Conservation (phyloP, 305 asterid genomes). For the Fraxinus greggii region DNA sequence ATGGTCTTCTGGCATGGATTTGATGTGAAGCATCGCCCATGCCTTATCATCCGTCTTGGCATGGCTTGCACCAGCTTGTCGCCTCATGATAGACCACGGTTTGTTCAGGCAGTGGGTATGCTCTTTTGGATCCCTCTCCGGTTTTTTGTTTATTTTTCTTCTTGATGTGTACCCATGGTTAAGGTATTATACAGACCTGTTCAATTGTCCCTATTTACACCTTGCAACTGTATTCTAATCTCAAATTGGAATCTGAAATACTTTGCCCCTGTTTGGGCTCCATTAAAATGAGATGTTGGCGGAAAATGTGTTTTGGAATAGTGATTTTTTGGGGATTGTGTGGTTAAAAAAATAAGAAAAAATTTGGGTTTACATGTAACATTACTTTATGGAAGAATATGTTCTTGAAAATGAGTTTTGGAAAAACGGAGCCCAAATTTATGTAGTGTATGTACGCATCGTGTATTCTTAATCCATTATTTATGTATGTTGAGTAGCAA, state of each 20-base stretch:
- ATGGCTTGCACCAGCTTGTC: slow-evolving; percentile 68
- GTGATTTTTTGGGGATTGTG: too few relatives aligned
- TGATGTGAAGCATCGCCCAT: slow-evolving; percentile 62
- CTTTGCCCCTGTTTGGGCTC: neutral
- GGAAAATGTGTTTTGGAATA: too few relatives aligned
- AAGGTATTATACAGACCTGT: neutral
- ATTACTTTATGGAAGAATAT: too few relatives aligned
- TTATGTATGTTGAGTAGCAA: neutral
- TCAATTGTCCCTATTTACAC: neutral
- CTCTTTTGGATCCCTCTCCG: slow-evolving; percentile 18
- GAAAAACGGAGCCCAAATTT: too few relatives aligned
- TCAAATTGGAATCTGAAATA: neutral
- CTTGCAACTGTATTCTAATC: neutral
- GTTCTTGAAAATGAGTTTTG: too few relatives aligned
- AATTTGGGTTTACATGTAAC: too few relatives aligned
- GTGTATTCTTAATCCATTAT: neutral
- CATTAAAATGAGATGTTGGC: too few relatives aligned
- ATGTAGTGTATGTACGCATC: neutral
- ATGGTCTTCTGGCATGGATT: slow-evolving; percentile 94
- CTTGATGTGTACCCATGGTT: neutral
- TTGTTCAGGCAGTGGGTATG: slow-evolving; percentile 94
- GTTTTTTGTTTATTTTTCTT: neutral
- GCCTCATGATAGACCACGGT: slow-evolving; percentile 64
- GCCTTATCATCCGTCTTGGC: slow-evolving; percentile 90
- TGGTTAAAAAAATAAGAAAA: too few relatives aligned